phyloP scores from a whole-genome alignment of 2,329 filamentous ascomycete genomes.

The Alternaria postmessia region DNA sequence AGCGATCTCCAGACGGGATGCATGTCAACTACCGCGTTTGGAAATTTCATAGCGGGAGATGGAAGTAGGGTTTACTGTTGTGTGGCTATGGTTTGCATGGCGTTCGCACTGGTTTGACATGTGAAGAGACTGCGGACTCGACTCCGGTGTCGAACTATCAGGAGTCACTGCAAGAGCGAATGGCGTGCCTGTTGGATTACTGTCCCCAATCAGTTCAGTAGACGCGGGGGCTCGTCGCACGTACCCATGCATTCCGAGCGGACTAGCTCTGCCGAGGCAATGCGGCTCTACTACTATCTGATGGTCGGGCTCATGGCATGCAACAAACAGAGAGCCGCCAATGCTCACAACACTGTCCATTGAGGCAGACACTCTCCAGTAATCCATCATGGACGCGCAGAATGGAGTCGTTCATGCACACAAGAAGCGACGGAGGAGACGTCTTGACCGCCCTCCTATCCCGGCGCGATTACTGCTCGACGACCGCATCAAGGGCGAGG shows the following conservation, averaged over 20 bases:
- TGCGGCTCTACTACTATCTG: conserved; percentile 11
- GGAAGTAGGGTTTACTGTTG: conserved; percentile 12
- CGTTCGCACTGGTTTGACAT: background rate
- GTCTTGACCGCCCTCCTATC: conserved; percentile 74
- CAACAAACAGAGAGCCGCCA: conserved; percentile 25
- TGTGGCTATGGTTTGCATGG: conserved; percentile 5
- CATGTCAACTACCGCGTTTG: conserved; percentile 20
- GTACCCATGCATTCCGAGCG: conserved; percentile 7
- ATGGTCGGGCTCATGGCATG: conserved; percentile 16
- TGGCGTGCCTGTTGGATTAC: background rate
- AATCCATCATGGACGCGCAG: conserved; percentile 40
- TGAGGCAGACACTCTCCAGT: conserved; percentile 16
- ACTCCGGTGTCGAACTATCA: background rate
- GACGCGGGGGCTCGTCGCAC: conserved; percentile 7
- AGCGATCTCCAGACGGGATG: conserved; percentile 12
- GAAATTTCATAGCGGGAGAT: conserved; percentile 11
- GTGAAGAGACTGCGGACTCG: conserved; percentile 6
- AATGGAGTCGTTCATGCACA: conserved; percentile 50
- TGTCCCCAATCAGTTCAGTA: conserved; percentile 2
- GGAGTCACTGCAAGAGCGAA: background rate
- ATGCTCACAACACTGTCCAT: conserved; percentile 16
- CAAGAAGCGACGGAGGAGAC: conserved; percentile 63
- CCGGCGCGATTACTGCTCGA: conserved; percentile 84
- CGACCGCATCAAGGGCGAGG: conserved; percentile 82
- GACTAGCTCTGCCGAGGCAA: conserved; percentile 34